Percentiles rank a stretch among this genome's conserved stretches.
These are phyloP conservation scores for Groenewaldozyma tartarivorans DNA, from an alignment of 805 yeast genomes.

Conservation along the genomic window DNA sequence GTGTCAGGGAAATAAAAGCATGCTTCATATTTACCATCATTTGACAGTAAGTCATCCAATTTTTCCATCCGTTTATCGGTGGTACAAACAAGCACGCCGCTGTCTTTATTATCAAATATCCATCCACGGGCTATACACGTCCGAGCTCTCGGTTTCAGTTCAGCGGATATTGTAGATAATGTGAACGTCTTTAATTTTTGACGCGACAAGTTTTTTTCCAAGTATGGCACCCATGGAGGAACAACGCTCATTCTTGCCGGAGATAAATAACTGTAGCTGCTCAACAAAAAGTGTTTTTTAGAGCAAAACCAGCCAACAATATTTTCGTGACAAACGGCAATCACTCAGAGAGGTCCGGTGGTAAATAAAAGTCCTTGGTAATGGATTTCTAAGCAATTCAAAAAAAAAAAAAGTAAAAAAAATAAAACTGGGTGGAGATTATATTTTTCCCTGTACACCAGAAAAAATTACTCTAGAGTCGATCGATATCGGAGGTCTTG, in stretches of 20 bases:
- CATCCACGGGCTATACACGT: conserved; percentile 70
- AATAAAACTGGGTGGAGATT: too few species aligned
- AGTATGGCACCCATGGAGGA: conserved; percentile 67
- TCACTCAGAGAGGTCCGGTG: too few species aligned
- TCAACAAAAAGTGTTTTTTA: neutral
- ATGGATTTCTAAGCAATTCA: too few species aligned
- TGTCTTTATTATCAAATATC: conserved; percentile 56
- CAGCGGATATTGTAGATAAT: conserved; percentile 49
- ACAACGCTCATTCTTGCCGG: neutral
- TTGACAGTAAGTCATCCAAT: conserved; percentile 34
- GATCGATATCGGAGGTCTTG: too few species aligned
- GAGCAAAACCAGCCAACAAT: too few species aligned
- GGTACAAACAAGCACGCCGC: conserved; percentile 58
- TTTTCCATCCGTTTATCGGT: conserved; percentile 68
- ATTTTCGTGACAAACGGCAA: too few species aligned
- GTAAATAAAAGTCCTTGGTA: too few species aligned
- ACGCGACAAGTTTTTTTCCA: conserved; percentile 45
- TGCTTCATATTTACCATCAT: conserved; percentile 56
- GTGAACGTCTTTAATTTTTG: conserved; percentile 53
- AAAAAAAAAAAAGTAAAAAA: too few species aligned
- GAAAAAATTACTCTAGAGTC: too few species aligned
- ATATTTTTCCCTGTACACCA: too few species aligned
- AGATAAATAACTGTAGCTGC: neutral
- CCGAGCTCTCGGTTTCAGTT: conserved; percentile 50
- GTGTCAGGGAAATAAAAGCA: conserved; percentile 59